Conservation (phyloP, 2,329 filamentous ascomycete species). For the Penicillium nordicum region DNA sequence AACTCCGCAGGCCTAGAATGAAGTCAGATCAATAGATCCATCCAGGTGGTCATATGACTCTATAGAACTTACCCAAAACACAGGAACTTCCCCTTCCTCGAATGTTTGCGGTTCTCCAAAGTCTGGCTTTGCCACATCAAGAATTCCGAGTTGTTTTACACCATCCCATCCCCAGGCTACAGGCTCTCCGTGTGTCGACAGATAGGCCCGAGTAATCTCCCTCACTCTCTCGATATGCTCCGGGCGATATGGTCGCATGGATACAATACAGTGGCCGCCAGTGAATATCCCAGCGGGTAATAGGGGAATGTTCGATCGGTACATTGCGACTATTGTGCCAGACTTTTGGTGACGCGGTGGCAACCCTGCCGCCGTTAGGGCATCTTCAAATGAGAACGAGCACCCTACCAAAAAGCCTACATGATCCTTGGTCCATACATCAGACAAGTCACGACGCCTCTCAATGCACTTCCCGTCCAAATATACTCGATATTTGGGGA, state of each 20-base stretch:
- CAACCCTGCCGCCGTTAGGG: conserved; percentile 51
- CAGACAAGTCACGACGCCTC: conserved; percentile 43
- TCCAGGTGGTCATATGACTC: conserved; percentile 1
- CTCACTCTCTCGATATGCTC: conserved; percentile 53
- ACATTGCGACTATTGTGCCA: conserved; percentile 59
- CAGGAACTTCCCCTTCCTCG: conserved; percentile 37
- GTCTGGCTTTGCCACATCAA: conserved; percentile 51
- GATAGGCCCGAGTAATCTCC: conserved; percentile 54
- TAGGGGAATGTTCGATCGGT: conserved; percentile 55
- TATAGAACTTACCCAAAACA: conserved; percentile 29
- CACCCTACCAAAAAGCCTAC: conserved; percentile 63
- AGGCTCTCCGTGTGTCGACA: conserved; percentile 61
- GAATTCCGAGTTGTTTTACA: conserved; percentile 51
- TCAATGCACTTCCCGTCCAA: conserved; percentile 44
- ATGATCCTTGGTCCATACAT: conserved; percentile 57
- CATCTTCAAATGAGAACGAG: conserved; percentile 61
- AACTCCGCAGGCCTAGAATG: conserved; percentile 65
- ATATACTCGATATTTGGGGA: conserved; percentile 59
- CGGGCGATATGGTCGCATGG: conserved; percentile 58
- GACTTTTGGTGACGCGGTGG: conserved; percentile 50
- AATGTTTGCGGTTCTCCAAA: conserved; percentile 54
- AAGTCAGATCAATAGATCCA: conserved; percentile 48
- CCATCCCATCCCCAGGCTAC: conserved; percentile 64
- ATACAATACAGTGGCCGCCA: conserved; percentile 56
- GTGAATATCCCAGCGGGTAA: conserved; percentile 59